Evolutionary conservation across 495 filamentous ascomycete species (phyloP).

Genomic region (Hypoxylon subgilvum): DNA sequence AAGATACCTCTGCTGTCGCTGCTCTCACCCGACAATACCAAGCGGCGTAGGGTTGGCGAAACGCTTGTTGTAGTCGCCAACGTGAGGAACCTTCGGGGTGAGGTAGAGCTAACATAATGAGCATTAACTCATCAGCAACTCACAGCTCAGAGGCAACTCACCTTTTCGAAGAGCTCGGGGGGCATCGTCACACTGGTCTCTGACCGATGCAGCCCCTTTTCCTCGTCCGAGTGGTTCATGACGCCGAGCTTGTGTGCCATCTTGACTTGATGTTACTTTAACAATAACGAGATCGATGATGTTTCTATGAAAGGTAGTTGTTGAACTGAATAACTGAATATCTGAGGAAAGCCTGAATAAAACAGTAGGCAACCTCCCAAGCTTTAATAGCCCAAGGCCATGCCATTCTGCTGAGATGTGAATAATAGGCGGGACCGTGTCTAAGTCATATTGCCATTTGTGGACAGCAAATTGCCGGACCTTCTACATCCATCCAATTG

Average conservation of each 20-base stretch:
- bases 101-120: constrained; percentile 52
- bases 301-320: neutral
- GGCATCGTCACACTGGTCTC: constrained; percentile 54
- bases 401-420: constrained; percentile 2
- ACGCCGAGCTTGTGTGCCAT: constrained; percentile 30
- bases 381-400: constrained; percentile 21
- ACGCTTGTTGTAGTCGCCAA: constrained; percentile 54
- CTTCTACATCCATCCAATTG: constrained; percentile 14
- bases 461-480: constrained; percentile 31
- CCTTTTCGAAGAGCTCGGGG: constrained; percentile 64
- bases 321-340: neutral
- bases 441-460: constrained; percentile 17
- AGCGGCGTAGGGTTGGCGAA: constrained; percentile 63
- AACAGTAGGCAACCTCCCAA: neutral
- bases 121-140: neutral
- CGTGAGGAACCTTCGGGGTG: constrained; percentile 57
- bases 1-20: neutral
- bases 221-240: constrained; percentile 39
- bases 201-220: constrained; percentile 48
- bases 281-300: neutral
- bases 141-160: constrained; percentile 3
- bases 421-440: constrained; percentile 21
- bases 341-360: neutral
- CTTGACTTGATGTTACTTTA: constrained; percentile 9
- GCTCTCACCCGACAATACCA: constrained; percentile 56